phyloP scores from a whole-genome alignment of 495 filamentous ascomycete species.

The Podospora comata region DNA sequence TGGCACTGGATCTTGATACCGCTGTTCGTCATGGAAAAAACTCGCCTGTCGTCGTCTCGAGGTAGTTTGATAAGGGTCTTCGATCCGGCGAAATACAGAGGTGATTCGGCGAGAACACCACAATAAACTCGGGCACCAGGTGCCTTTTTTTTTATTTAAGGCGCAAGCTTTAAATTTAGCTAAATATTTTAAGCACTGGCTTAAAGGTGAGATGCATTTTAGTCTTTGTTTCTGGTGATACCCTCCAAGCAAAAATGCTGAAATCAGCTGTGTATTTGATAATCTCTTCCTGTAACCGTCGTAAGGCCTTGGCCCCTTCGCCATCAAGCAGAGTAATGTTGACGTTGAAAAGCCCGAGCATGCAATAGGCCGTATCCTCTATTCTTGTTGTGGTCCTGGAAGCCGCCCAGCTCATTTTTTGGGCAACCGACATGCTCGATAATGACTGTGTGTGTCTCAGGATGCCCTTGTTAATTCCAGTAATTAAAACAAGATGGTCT shows the following conservation, averaged over 20 bases:
- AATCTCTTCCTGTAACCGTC: conserved; percentile 22
- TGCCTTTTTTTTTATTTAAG: too few species aligned
- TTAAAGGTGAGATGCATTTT: too few species aligned
- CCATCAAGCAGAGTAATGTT: conserved; percentile 25
- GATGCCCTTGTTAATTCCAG: conserved; percentile 8
- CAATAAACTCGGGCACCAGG: neutral
- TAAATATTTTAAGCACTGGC: too few species aligned
- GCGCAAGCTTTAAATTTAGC: too few species aligned
- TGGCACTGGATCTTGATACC: neutral
- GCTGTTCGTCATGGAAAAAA: neutral
- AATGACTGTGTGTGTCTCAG: neutral
- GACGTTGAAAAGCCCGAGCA: conserved; percentile 23
- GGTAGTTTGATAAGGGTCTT: neutral
- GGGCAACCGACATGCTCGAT: conserved; percentile 7
- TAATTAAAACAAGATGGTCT: conserved; percentile 15
- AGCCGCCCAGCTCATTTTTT: conserved; percentile 24
- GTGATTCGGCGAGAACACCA: neutral
- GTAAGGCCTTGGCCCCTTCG: conserved; percentile 19
- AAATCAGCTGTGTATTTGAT: conserved; percentile 11
- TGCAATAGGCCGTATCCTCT: conserved; percentile 22
- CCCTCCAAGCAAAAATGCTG: conserved; percentile 24
- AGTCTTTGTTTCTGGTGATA: neutral
- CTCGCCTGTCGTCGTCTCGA: neutral
- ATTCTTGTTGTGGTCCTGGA: conserved; percentile 18
- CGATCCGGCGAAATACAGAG: neutral